phyloP scores from a whole-genome alignment of 192 early-diverging fungal species.

The Umbelopsis vinacea region DNA sequence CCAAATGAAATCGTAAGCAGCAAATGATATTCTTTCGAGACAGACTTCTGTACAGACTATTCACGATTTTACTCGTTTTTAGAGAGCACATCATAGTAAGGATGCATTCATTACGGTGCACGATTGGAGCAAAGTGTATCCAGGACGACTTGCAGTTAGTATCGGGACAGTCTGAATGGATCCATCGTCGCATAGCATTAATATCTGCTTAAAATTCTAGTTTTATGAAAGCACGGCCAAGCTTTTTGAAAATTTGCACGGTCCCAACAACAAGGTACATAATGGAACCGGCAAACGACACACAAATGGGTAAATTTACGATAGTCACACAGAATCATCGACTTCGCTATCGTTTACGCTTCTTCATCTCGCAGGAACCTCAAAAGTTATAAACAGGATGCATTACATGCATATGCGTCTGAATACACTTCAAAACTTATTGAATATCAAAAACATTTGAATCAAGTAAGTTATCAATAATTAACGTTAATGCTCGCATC shows the following conservation, averaged over 20 bases:
- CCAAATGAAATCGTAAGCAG: conserved; percentile 13
- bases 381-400: neutral
- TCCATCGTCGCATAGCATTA: neutral
- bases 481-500: neutral
- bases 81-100: neutral
- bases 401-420: neutral
- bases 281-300: neutral
- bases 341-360: neutral
- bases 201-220: neutral
- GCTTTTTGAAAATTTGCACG: conserved; percentile 1
- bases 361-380: neutral
- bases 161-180: neutral
- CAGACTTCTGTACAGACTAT: neutral
- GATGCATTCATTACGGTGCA: neutral
- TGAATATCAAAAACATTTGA: conserved; percentile 1
- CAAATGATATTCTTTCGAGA: neutral
- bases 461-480: neutral
- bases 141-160: neutral
- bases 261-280: neutral
- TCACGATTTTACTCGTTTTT: neutral
- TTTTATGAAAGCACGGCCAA: conserved; percentile 18
- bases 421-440: neutral
- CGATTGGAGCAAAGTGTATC: conserved; percentile 14
- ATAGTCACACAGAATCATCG: too few relatives aligned
- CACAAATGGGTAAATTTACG: conserved; percentile 3